Base-by-base conservation (phyloP, 2,329 filamentous ascomycete genomes). In the Aspergillus hortae region DNA sequence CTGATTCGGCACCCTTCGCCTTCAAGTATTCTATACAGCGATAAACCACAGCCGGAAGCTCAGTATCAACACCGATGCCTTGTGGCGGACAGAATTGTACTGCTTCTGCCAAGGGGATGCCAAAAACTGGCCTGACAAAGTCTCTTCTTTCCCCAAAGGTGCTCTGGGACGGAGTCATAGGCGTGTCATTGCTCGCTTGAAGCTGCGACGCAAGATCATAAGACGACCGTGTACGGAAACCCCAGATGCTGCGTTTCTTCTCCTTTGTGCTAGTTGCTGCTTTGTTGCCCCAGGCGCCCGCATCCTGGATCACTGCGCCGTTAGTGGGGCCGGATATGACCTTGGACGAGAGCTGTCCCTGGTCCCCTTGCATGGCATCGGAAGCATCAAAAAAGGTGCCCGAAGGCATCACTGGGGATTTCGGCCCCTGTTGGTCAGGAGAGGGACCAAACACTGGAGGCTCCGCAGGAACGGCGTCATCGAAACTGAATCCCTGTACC, bases 1-100 rank as follows among this genome's bases (percentile, higher is more conserved):
- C 94, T 5, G 79, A 80, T 44, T 87, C 80, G 10, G 92, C 94
- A 56, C 89, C 84, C 74, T 92, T 92, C 6, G 84, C 81, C 59
- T 90, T 87, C 15, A 99, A 80, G 69, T 96, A 99, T 69, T 97
- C 90, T 56, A 99, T 89, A 67, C 91, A 96, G 52, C 94, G 87
- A 73, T 95, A 99, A 7, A 97, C 90, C 2, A 99, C 94, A 6
- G 92, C 89, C 1, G 94, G 94, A 25, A 99, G 76, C 7, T 30
- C 27, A 30, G 27, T 11, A 25, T 88, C 86, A 6, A 90, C 84
- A 54, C 85, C 82, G 42, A 89, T 79, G 51, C 90, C 89, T 11
- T 65, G 62, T 0, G 91, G 92, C 11, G 85, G 80, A 61, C 89
- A 92, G 66, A 83, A 89, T 54, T 89, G 84, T 6, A 96, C 92